phyloP scores from a whole-genome alignment of 2,329 filamentous ascomycete genomes.

The Aureobasidium sp. region DNA sequence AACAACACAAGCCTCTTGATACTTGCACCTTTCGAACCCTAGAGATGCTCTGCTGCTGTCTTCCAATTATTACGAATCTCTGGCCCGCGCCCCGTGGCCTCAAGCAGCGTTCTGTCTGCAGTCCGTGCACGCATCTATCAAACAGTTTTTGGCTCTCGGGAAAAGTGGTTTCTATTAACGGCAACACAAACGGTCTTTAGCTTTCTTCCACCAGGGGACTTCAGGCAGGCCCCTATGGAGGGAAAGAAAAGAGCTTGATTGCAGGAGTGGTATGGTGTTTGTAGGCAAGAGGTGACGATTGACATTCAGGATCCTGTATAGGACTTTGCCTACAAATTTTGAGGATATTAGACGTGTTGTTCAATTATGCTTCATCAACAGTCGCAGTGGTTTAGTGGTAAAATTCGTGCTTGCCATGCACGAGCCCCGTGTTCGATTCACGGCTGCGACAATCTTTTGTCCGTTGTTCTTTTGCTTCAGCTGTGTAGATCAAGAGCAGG shows the following conservation, averaged over 20 bases:
- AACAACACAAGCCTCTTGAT: no score
- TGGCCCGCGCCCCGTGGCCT: neutral
- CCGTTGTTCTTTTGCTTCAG: neutral
- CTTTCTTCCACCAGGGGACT: neutral
- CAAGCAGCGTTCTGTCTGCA: neutral
- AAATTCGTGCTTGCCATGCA: constrained; percentile 13
- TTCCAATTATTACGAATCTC: no score
- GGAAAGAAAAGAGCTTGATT: neutral
- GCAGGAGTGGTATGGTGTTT: neutral
- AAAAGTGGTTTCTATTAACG: neutral
- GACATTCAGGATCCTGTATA: no score
- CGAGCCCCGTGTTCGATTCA: constrained; percentile 13
- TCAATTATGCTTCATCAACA: neutral
- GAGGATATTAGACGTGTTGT: no score
- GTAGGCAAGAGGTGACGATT: neutral
- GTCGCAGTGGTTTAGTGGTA: constrained; percentile 13
- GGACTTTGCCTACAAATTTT: no score
- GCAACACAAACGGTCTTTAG: neutral
- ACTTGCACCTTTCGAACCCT: no score
- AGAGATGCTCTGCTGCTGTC: no score
- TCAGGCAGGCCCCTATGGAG: neutral
- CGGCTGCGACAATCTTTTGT: constrained; percentile 11
- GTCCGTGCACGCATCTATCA: neutral
- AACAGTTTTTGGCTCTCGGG: neutral
- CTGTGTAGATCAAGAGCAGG: no score